Base-by-base conservation (phyloP, 305 asterid genomes). In the Plantago coronopus region DNA sequence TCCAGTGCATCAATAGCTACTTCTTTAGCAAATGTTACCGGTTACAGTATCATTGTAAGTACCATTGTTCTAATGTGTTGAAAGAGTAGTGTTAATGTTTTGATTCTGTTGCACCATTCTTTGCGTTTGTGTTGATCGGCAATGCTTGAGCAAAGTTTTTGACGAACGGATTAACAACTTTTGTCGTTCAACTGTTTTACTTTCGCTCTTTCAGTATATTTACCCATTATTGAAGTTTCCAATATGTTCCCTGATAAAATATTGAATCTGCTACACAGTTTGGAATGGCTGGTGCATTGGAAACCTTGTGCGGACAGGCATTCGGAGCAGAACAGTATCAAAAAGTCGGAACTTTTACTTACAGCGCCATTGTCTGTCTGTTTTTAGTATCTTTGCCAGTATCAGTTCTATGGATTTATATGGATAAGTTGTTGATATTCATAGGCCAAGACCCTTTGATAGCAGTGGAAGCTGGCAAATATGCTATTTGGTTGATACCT, bases 301-400 rank as follows among this genome's bases (percentile, higher is more conserved):
- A 74, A 34, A 77, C 79, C 11, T 63, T 73, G 1, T 77, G 79
- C 47, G 79, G 82, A 45, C 82, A 77, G 48, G 82, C 82, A 7
- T 70, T 70, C 20, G 82, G 79, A 70, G 82, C 77, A 19, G 57
- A 18, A 45, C 72, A 73, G 18, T 64, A 70, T 48, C 56, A 29
- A 0, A 70, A 42, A 54, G 72, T 77, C 0, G 82, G 79, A 31
- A 65, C 69, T 21, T 74, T 59, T 40, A 70, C 77, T 25, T 77
- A 64, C 42, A 53, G 69, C 47, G 64, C 76, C 17, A 50, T 73
- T 16, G 38, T 67, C 23, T 68, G 72, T 50, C 67, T 77, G 21
- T 29, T 64, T 21, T 12, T 77, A 13, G 63, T 58, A 15, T 73
- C 69, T n/a, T 13, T 77, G 50, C 82, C 77, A 0, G 56, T 77